Evolutionary conservation across 1,284 basidiomycete species (phyloP).

Genomic region (Ceratobasidium sp.): DNA sequence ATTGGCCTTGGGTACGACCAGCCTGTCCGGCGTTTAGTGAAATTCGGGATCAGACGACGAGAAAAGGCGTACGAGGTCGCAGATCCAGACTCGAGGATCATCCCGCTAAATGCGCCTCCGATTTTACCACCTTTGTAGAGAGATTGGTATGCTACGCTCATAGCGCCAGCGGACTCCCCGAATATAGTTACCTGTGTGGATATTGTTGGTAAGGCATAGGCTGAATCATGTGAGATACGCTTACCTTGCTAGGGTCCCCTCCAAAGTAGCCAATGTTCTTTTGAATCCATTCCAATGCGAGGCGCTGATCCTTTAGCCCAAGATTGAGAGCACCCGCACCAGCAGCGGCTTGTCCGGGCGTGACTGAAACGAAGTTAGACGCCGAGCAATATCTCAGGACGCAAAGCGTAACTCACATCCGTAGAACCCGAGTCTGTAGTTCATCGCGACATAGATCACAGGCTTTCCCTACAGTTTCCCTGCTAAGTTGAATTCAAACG

Average conservation of each 20-base stretch:
- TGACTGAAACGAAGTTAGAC: constrained; percentile 31
- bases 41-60: background rate
- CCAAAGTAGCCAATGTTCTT: constrained; percentile 59
- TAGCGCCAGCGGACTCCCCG: constrained; percentile 51
- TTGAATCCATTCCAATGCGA: constrained; percentile 60
- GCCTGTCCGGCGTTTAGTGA: background rate
- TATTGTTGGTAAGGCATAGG: background rate
- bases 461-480: constrained; percentile 48
- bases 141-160: constrained; percentile 46
- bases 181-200: constrained; percentile 37
- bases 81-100: constrained; percentile 42
- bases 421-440: constrained; percentile 59
- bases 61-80: background rate
- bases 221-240: background rate
- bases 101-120: constrained; percentile 32
- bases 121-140: constrained; percentile 44
- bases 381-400: background rate
- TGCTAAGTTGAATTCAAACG: background rate
- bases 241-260: constrained; percentile 56
- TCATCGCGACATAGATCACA: constrained; percentile 56
- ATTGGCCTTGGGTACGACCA: background rate
- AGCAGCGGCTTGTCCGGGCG: constrained; percentile 49
- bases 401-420: constrained; percentile 52
- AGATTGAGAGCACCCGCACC: constrained; percentile 53
- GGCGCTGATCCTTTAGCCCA: constrained; percentile 57